Conservation (phyloP, 1,139 yeast species). For the Scheffersomyces cryptocercus region DNA sequence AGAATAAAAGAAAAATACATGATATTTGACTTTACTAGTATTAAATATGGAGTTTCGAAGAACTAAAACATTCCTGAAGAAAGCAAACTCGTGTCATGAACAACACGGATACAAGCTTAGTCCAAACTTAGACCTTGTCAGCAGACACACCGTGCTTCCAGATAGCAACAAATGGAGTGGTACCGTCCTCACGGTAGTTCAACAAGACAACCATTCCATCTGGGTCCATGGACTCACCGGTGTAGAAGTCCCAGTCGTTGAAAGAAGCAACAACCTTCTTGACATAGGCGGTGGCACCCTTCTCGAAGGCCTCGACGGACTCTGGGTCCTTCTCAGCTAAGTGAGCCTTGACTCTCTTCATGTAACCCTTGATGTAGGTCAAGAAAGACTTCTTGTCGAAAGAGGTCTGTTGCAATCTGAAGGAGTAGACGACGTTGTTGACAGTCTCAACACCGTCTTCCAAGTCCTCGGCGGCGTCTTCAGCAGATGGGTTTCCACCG, state of each 20-base stretch:
- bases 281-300: slow-evolving; percentile 94
- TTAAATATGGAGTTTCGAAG: slow-evolving; percentile 3
- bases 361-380: slow-evolving; percentile 96
- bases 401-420: slow-evolving; percentile 93
- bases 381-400: slow-evolving; percentile 98
- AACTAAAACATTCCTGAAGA: slow-evolving; percentile 6
- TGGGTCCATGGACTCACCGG: slow-evolving; percentile 99
- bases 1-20: background rate
- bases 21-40: background rate
- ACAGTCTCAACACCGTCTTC: slow-evolving; percentile 88
- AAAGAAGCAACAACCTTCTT: slow-evolving; percentile 93
- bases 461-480: slow-evolving; percentile 74
- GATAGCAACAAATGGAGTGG: slow-evolving; percentile 94
- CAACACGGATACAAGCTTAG: background rate
- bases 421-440: slow-evolving; percentile 97
- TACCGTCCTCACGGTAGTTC: slow-evolving; percentile 99
- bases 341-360: slow-evolving; percentile 90
- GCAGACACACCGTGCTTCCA: slow-evolving; percentile 98
- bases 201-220: slow-evolving; percentile 96
- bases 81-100: background rate
- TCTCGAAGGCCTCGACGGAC: slow-evolving; percentile 81
- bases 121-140: slow-evolving; percentile 71
- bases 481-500: slow-evolving; percentile 99
- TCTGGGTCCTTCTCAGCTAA: slow-evolving; percentile 90
- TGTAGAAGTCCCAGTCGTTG: slow-evolving; percentile 99